Base-by-base conservation (phyloP, 2,329 filamentous ascomycete species). In the Claviceps quebecensis region DNA sequence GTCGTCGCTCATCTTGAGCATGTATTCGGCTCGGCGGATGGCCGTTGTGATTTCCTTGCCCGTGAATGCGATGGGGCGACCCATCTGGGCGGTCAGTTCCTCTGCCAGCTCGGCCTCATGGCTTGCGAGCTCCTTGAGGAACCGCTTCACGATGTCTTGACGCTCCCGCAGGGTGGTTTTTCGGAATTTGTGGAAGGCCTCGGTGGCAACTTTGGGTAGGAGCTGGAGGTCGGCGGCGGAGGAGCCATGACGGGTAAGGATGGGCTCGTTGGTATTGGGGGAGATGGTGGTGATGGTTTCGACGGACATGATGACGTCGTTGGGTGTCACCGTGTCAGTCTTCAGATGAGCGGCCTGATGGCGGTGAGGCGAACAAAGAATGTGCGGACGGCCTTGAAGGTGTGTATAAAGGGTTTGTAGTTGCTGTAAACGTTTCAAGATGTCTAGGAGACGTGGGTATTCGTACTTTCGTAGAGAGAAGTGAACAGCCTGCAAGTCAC, bases 61-160 rank as follows among this genome's bases (percentile, higher is more conserved):
- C 0, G 87, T 86, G 66, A 91, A 96, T 39, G 85, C 78, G 61
- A 96, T 95, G 37, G 91, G 91, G 19, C 91, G 78, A 43, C 91
- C 91, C 90, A 97, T 97, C 72, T 97, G 90, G 65, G 87, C 83
- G 0, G 90, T 96, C 54, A 97, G 72, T 66, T 96, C 90, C 58
- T 80, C 77, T 5, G 85, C 89, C 37, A 97, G 74, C 55, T 82
- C 85, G 80, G 93, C 84, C 66, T 89, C 78, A 64, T 81, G 83
- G 48, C 81, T 77, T 16, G 71, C 68, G 29, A 97, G 73, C 4
- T 87, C 69, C 55, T 83, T 77, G 45, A 97, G 71, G 1, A 90
- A 89, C 61, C 85, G 87, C 60, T 80, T 82, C 60, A 96, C 81
- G 57, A 95, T 90, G 46, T 77, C 76, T 67, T 95, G 84, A 49